Evolutionary conservation across 2,329 filamentous ascomycete genomes (phyloP), one percentile per base, ranked within the genome.

Genomic region (Scedosporium apiospermum): DNA sequence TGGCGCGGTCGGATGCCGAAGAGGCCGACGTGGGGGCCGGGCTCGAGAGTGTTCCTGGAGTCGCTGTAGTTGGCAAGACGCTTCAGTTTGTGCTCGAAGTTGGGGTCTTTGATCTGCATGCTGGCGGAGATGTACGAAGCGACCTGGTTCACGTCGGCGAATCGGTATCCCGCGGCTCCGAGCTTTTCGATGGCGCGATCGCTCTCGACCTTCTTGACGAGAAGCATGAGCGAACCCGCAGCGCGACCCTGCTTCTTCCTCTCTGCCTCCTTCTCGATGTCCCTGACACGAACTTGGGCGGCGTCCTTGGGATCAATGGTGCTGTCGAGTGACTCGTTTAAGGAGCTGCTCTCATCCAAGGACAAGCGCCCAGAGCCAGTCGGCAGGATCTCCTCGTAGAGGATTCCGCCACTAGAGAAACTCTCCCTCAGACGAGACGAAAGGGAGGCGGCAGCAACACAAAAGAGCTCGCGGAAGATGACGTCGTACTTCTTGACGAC

Each of bases 391-490:
- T 91, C 86, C 65, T 93, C 88, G 76, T 89, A 93, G 1, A 95
- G 77, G 9, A 85, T 78, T 4, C 91, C 91, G 6, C 89, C 74
- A 3, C 85, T 79, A 6, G 82, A 79, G 1, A 93, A 74, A 3
- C 82, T 80, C 51, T 83, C 82, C 64, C 85, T 84, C 65, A 93
- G 78, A 61, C 84, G 82, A 12, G 83, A 79, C 0, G 91, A 89
- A 6, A 96, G 81, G n/a, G 87, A 83, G 5, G 86, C 80, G 1
- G 91, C 91, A 2, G 91, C 88, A 9, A 91, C 80, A 69, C 90
- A 96, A 72, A 96, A 96, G 9, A 93, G 80, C 70, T 96, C 90
- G 26, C 90, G 86, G 71, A 96, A 92, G 1, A 93, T 80, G 16
- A 87, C 77, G 41, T 90, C 88, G 71, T 93, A 93, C 64, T 90